Percentiles rank a stretch among this genome's conserved stretches.
Conservation (phyloP, 495 filamentous ascomycete species). For the Penicillium diatomitis region DNA sequence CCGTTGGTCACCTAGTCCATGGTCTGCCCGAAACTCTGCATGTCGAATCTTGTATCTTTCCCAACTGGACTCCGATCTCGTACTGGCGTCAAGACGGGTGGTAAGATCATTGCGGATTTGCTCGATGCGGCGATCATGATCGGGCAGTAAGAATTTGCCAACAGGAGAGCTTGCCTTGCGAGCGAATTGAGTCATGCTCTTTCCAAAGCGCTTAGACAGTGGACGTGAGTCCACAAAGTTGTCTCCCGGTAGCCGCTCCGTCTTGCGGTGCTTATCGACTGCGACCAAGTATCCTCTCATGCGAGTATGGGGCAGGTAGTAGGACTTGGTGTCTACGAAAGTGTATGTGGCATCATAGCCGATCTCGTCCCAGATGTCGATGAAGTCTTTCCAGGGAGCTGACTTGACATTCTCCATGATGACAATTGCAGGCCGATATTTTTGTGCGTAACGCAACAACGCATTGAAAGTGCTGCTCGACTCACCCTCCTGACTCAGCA, state of each 20-base stretch:
- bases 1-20: constrained; percentile 41
- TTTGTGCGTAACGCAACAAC: constrained; percentile 47
- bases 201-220: no score
- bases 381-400: constrained; percentile 56
- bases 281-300: constrained; percentile 63
- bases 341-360: constrained; percentile 44
- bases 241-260: not conserved
- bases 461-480: constrained; percentile 62
- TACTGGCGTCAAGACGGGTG: constrained; percentile 6
- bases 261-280: constrained; percentile 35
- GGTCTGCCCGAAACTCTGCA: constrained; percentile 33
- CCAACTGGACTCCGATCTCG: constrained; percentile 38
- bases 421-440: constrained; percentile 51
- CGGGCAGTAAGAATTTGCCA: constrained; percentile 49
- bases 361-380: constrained; percentile 36
- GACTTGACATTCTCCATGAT: constrained; percentile 65
- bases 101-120: constrained; percentile 35
- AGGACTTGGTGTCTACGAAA: constrained; percentile 62
- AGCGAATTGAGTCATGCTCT: constrained; percentile 33
- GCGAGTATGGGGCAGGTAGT: constrained; percentile 73
- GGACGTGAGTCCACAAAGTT: no score
- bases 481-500: constrained; percentile 48
- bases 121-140: constrained; percentile 49
- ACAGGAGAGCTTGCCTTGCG: constrained; percentile 55
- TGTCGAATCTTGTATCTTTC: constrained; percentile 48